Base-by-base conservation (phyloP, 2,329 filamentous ascomycete genomes). In the Xylariomycetidae sp. region DNA sequence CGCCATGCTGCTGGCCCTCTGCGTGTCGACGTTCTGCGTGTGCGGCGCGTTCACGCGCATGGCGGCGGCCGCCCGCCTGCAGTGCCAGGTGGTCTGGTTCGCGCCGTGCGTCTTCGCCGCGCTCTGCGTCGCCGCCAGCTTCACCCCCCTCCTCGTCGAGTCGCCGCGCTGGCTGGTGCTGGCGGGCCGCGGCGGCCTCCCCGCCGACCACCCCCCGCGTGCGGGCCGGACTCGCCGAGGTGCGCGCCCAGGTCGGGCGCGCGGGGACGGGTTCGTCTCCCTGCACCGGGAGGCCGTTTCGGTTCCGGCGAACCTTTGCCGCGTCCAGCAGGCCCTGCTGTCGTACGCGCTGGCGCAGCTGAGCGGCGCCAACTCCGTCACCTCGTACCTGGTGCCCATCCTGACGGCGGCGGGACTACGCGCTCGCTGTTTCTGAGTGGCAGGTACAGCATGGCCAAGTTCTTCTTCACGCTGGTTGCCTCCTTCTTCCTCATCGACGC, bases 321-420 rank as follows among this genome's bases (percentile, higher is more conserved):
- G 63, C 3, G 48, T 62, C 10, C 59, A 62, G 35, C 60, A 65
- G 20, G 44, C 50, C 7, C 44, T 64, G 4, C 38, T 63, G 14
- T 57, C 57, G 0, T 65, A 61, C 15, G 50, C 54, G 0, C 50
- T 68, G 9, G 50, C 65, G 0, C 61, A 71, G 42, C 55, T 68
- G 28, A 64, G 62, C 0, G 63, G 65, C 5, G 64, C 63, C 13
- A 64, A 65, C 44, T 54, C 57, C 2, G 60, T 71, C 29, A 65
- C 64, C 0, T 48, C 58, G 10, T 65, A 71, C 39, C 48, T 68
- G 5, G 54, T 68, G 0, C 58, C 64, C 1, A 61, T 69, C 23
- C 36, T 70, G 26, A 53, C 2, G 42, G 38, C 2, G 44, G 54
- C 2, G 51, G 49, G 1, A 56, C 54, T 0, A 48, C 47, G 0